Base-by-base conservation (phyloP, 2,329 filamentous ascomycete genomes). In the Diplodia mutila region DNA sequence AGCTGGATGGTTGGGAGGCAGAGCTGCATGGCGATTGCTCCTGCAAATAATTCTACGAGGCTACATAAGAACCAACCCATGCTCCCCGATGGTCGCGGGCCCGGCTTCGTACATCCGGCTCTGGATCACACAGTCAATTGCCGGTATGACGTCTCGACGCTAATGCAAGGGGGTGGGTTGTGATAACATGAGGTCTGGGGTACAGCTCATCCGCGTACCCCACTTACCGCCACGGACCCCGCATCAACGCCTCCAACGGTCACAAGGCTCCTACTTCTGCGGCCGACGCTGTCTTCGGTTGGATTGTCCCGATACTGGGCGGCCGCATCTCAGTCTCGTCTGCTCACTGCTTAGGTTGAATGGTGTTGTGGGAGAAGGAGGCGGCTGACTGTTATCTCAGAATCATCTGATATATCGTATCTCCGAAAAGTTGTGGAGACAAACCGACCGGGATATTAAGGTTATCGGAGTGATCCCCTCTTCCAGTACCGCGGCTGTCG, bases 21-120 rank as follows among this genome's bases (percentile, higher is more conserved):
- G 2, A 39, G 14, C 37, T 39, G 37, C 11, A 16, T 9, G 12
- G 12, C 11, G n/a, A 14, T 14, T 21, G 42, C 18, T 21, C 7
- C n/a, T 21, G 42, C 42, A 21, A n/a, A 21, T 21, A 21, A 9
- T 11, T 46, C 42, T n/a, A 4, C 42, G 18, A 21, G n/a, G 42
- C n/a, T 46, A 29, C 34, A 59, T 59, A 29, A 27, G 23, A n/a
- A 12, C 29, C 32, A 16, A 6, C n/a, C n/a, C n/a, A 21, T n/a
- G 68, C 67, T 12, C 71, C 68, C 75, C n/a, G 66, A 61, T n/a
- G 18, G 71, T 64, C 53, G 69, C 69, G 7, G 61, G 53, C 6
- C 61, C 18, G 61, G 37, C 27, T 73, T 69, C 52, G 64, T 72
- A 61, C 71, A 71, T 51, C 72, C 71, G 37, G 75, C 70, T 64